These are phyloP conservation scores for Cercophora sp. DNA, from an alignment of 495 filamentous ascomycete genomes.

Conservation along the genomic window DNA sequence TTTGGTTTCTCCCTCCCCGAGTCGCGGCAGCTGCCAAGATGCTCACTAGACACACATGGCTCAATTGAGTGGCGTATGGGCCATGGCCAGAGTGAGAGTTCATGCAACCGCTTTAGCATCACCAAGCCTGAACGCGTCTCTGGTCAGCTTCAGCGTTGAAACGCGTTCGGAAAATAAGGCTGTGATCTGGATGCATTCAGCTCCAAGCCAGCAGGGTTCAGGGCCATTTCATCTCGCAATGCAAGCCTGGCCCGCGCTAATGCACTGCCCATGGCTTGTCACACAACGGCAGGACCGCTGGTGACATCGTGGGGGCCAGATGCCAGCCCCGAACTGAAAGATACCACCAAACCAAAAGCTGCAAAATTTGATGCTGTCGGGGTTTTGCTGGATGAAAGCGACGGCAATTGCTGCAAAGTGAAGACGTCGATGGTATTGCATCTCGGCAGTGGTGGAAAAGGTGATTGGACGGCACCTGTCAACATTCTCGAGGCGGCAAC, in stretches of 20 bases:
- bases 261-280: conserved; percentile 21
- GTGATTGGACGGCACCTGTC: too few species aligned
- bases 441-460: too few species aligned
- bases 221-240: conserved; percentile 22
- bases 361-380: too few species aligned
- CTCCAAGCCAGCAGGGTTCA: neutral
- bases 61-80: too few species aligned
- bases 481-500: too few species aligned
- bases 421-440: neutral
- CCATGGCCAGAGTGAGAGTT: too few species aligned
- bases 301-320: conserved; percentile 12
- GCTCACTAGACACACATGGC: too few species aligned
- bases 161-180: conserved; percentile 1
- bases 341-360: too few species aligned
- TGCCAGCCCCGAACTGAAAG: too few species aligned
- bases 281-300: conserved; percentile 10
- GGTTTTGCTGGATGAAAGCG: neutral
- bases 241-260: conserved; percentile 22
- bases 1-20: too few species aligned
- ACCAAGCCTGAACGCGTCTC: neutral
- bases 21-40: too few species aligned
- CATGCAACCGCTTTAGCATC: conserved; percentile 1
- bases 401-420: too few species aligned
- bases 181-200: conserved; percentile 1
- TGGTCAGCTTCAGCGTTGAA: neutral